Base-by-base conservation (phyloP, 306 rosid genomes). In the Citrullus amarus region DNA sequence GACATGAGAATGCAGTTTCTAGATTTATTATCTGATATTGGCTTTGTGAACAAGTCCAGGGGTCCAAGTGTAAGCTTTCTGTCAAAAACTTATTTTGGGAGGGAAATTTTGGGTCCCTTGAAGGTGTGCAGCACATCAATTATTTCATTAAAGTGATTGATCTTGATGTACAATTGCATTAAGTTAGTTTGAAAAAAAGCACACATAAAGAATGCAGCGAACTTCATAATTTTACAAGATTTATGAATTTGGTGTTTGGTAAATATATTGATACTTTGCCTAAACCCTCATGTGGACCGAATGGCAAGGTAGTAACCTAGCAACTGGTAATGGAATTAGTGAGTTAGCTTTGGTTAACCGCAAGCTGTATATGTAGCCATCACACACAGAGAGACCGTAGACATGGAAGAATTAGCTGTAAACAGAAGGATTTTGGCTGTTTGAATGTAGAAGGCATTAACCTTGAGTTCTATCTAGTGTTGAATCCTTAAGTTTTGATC, bases 1-100 rank as follows among this genome's bases (percentile, higher is more conserved):
- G 97, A 94, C 85, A 94, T 94, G 98, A 88, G 97, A 84, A 66
- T 89, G 54, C 98, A 92, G 83, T 94, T 94, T 92, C 85, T 94
- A 51, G 88, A 90, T 84, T 83, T 94, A 62, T 86, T 94, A 84
- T 89, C 98, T 4, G 91, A 85, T 84, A 94, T 91, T 75, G 98
- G 98, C 80, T 94, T 94, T 86, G 96, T 94, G 79, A 93, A 92
- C 89, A 92, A 92, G 85, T 84, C 97, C 60, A 85, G 70, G 90
- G 96, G 93, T 74, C 80, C 84, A 68, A 74, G 74, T 51, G 98
- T 94, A 88, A 92, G 97, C 60, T 17, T 81, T 36, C 65, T 34
- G 50, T 58, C 79, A 12, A 39, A 15, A 53, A 43, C 57, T 57
- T 25, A n/a, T 73, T 82, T 68, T 65, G 65, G 56, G 58, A 66